Conservation (phyloP, 768 basidiomycete genomes). For the Phylloporus rhodoxanthus region DNA sequence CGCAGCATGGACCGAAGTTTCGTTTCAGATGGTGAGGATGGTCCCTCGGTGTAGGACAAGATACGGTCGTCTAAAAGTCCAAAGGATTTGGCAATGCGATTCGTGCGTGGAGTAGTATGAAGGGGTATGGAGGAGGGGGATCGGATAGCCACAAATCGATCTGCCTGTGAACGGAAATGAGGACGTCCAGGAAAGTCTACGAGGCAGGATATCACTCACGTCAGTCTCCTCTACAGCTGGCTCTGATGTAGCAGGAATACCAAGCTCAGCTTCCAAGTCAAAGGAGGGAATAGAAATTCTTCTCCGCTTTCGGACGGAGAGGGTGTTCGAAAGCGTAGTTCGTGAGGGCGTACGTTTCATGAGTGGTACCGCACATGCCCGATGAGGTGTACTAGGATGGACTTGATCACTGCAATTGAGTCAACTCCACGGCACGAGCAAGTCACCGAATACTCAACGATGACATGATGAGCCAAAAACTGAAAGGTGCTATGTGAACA, state of each 20-base stretch:
- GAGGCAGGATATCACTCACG: constrained; percentile 18
- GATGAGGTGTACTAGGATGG: constrained; percentile 23
- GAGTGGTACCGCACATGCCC: constrained; percentile 22
- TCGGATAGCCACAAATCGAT: constrained; percentile 55
- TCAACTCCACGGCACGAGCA: constrained; percentile 12
- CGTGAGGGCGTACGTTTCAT: constrained; percentile 36
- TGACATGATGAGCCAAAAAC: constrained; percentile 15
- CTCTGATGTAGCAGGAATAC: constrained; percentile 13
- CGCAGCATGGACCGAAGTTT: constrained; percentile 46
- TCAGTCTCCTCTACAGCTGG: constrained; percentile 23
- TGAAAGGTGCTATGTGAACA: not conserved
- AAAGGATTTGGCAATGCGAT: constrained; percentile 56
- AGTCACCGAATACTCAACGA: constrained; percentile 26
- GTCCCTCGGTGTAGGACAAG: constrained; percentile 45
- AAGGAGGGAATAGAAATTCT: constrained; percentile 37
- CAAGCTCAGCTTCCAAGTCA: constrained; percentile 34
- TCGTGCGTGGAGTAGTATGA: constrained; percentile 60
- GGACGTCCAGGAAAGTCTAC: not conserved
- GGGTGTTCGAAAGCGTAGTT: constrained; percentile 35
- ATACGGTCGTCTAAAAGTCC: constrained; percentile 54
- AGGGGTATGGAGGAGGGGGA: constrained; percentile 49
- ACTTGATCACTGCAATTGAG: constrained; percentile 20
- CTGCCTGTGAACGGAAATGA: constrained; percentile 36
- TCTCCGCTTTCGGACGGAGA: constrained; percentile 38
- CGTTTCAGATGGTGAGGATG: constrained; percentile 30